phyloP scores from a whole-genome alignment of 495 filamentous ascomycete species.

The Pseudomonodictys pantanalensis region DNA sequence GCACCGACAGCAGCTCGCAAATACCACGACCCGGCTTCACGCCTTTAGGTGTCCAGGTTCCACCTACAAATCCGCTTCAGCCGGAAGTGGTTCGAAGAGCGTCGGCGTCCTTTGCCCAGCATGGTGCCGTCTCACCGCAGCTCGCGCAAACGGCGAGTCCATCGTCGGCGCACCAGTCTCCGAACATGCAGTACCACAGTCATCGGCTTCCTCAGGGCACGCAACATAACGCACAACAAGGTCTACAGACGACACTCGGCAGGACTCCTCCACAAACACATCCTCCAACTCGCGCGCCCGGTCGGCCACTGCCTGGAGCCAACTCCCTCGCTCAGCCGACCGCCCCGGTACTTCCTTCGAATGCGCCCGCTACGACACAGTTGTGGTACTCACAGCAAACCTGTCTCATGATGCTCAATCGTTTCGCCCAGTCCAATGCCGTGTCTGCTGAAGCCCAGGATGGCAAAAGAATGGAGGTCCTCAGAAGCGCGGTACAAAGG shows the following conservation, averaged over 20 bases:
- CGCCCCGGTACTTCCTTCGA: neutral
- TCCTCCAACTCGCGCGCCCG: neutral
- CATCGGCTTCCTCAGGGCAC: neutral
- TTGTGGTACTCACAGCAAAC: neutral
- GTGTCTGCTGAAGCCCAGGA: neutral
- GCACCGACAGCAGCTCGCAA: neutral
- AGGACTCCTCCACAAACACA: neutral
- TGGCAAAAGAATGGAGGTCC: constrained; percentile 5
- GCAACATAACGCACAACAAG: neutral
- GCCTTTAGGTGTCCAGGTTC: no score
- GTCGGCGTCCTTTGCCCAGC: no score
- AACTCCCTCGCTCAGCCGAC: neutral
- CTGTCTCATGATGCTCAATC: neutral
- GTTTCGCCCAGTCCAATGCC: neutral
- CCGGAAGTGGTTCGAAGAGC: no score
- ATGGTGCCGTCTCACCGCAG: no score
- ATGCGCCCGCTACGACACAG: neutral
- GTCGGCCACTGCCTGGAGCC: neutral
- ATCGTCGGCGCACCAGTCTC: neutral
- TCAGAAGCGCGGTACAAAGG: constrained; percentile 16
- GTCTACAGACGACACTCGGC: neutral
- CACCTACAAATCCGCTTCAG: no score
- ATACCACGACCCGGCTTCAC: neutral
- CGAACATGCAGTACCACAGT: neutral
- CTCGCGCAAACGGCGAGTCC: neutral